Base-by-base conservation (phyloP, 208 protist genomes). In the Strigomonas culicis region DNA sequence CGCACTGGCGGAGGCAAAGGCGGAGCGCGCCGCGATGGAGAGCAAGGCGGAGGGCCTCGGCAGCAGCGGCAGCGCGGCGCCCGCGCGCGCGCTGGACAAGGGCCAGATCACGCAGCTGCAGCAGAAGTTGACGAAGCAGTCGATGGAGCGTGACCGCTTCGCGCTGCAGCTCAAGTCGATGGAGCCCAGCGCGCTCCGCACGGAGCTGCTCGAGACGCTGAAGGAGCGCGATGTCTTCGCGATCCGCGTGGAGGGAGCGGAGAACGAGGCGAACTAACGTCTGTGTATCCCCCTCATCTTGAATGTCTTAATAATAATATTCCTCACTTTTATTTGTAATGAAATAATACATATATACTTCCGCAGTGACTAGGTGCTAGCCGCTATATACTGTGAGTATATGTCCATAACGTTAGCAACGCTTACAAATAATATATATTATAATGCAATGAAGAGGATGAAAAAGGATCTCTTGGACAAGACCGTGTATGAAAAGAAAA, bases 111-210 rank as follows among this genome's bases (percentile, higher is more conserved):
- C 77, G 68, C 82, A 88, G 73, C 78, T 92, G 41, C 82, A 90
- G 74, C 82, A 90, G 74, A 92, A 92, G 61, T 60, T 90, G 28
- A 70, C 70, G 39, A 94, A 92, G 75, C 85, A 89, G 60, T 84
- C 74, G 21, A 77, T 81, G 73, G 85, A 92, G 17, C 72, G 75
- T 36, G 86, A 85, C 59, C 85, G 85, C 39, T 60, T 90, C 43
- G 77, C 81, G 24, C 61, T 94, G 66, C 84, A 92, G 68, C 66
- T 94, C 59, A 94, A 92, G 72, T 70, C 88, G 36, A 71, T 83
- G 70, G 80, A 92, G 62, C 61, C 80, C 11, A 79, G 79, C 58
- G 63, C 74, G 13, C 31, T 69, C 25, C 80, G 77, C 43, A 75
- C 85, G 28, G 85, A 90, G 68, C 66, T 92, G 7, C 17, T 91